Evolutionary conservation across 352 stramenopile species (phyloP), one percentile per base, ranked within the genome.

Genomic region (Globisporangium radiosum): DNA sequence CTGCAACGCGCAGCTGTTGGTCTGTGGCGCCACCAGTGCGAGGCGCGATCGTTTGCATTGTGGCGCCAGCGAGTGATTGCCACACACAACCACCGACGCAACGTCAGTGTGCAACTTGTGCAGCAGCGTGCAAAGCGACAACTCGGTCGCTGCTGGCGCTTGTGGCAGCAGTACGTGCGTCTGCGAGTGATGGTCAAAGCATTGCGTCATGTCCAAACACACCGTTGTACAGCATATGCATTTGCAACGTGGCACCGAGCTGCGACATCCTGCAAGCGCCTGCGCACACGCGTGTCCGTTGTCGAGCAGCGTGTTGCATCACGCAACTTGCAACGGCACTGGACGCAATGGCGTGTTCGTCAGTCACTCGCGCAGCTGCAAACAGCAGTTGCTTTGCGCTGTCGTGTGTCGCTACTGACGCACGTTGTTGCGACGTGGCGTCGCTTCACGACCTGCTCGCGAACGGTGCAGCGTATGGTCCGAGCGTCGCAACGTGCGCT

Each of bases 21-120:
- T 7, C 48, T 83, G 19, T 59, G 75, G 47, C 64, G 52, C 5
- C 72, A 80, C 52, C 72, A 73, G 54, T 56, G 37, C 0, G 73
- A 85, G 57, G 62, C 59, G 3, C 59, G 59, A 48, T 69, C 70
- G 0, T 80, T 88, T 47, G 59, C 36, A 13, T 15, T 56, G 4
- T 73, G 72, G 72, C 54, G 43, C 44, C 67, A 73, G 5, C 60
- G 64, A 38, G 17, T 54, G 1, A 3, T 33, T 33, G 25, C 25
- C 25, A 33, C 25, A 33, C 25, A 33, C 25, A 33, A 33, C 25
- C 25, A 33, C 25, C 25, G 25, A 33, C 25, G 25, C 25, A 33
- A 33, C 25, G 25, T 3, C 25, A 33, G 25, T 33, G 25, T 33
- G 25, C 25, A 33, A 33, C 25, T 33, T 3, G 25, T 33, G 25